Percentiles rank a stretch among this genome's conserved stretches.
These are phyloP conservation scores for Paragyromitra xinjiangensis DNA, from an alignment of 495 filamentous ascomycete genomes.

Conservation along the genomic window DNA sequence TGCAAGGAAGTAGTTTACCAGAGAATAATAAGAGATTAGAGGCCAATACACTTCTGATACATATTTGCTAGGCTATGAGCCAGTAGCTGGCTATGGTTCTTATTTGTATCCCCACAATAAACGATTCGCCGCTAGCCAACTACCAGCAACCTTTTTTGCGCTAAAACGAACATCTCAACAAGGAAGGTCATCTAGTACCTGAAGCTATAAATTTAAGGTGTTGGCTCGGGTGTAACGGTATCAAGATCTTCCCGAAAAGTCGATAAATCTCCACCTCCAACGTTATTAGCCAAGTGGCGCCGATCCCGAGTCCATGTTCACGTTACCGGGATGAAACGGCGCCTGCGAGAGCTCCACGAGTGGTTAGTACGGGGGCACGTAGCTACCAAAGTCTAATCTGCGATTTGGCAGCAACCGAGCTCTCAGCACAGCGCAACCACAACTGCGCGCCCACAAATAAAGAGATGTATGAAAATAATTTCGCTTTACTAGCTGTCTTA, in stretches of 20 bases:
- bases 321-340: constrained; percentile 1
- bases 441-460: too few species aligned
- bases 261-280: not conserved
- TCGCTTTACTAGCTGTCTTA: too few species aligned
- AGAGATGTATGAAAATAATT: too few species aligned
- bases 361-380: too few species aligned
- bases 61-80: not conserved
- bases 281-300: constrained; percentile 8
- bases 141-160: not conserved
- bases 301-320: constrained; percentile 27
- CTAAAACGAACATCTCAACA: not conserved
- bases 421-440: too few species aligned
- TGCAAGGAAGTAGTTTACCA: not conserved
- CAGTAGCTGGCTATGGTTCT: not conserved
- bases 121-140: not conserved
- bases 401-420: too few species aligned
- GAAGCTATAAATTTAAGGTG: not conserved
- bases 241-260: not conserved
- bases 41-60: not conserved
- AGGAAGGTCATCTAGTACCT: not conserved
- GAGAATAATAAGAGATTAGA: too few species aligned
- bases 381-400: too few species aligned
- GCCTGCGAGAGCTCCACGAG: not conserved
- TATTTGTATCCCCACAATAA: not conserved
- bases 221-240: not conserved